Evolutionary conservation across 305 asterid species (phyloP).

Genomic region (Ajuga reptans): DNA sequence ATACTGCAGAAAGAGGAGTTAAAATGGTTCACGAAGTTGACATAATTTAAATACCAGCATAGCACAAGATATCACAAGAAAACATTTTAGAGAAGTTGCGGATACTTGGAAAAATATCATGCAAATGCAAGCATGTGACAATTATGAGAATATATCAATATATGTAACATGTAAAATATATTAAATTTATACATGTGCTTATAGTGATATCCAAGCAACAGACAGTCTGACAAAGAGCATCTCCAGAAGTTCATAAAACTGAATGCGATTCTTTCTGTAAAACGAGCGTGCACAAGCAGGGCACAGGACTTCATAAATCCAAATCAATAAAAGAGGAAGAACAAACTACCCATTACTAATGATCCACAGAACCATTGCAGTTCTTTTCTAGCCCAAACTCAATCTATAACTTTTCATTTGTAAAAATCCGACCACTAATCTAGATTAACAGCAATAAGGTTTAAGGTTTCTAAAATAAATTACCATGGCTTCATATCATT

Average conservation of each 20-base stretch:
- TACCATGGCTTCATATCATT: too few species aligned
- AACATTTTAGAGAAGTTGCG: not conserved
- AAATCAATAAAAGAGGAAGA: not conserved
- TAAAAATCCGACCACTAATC: not conserved
- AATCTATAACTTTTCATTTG: not conserved
- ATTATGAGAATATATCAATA: not conserved
- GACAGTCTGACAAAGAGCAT: not conserved
- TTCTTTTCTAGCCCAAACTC: not conserved
- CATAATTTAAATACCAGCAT: not conserved
- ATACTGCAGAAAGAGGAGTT: slow-evolving; percentile 39
- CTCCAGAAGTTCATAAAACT: not conserved
- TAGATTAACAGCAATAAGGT: not conserved
- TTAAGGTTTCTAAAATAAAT: not conserved
- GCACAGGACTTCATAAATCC: not conserved
- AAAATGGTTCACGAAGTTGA: not conserved
- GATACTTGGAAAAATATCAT: not conserved
- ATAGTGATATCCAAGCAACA: not conserved
- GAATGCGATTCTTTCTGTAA: not conserved
- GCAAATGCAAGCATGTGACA: not conserved
- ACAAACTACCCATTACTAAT: not conserved
- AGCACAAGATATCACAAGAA: not conserved
- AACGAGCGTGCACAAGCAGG: not conserved
- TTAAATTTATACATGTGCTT: not conserved
- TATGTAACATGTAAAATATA: not conserved
- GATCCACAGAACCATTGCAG: not conserved